Evolutionary conservation across 495 filamentous ascomycete genomes (phyloP), one percentile per base, ranked within the genome.

Genomic region (Xylaria scruposa): DNA sequence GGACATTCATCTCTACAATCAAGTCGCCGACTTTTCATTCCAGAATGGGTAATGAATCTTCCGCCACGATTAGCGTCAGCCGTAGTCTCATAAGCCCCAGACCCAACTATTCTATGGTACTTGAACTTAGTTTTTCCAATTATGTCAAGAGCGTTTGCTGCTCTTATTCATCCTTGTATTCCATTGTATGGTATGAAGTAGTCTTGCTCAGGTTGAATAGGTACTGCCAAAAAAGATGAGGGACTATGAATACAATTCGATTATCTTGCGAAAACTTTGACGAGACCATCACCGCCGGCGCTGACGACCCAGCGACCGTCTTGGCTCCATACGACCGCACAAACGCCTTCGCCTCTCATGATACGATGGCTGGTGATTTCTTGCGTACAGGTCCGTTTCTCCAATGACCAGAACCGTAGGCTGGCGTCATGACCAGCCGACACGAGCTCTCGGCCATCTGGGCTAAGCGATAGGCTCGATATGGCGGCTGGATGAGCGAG

Each of bases 371-470:
- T 92, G 2, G 94, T 95, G 75, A 98, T 91, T 78, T 98, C 97
- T 78, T 99, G 96, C 0, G 90, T 95, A 82, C 97, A 98, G 29
- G 89, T 90, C 40, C 96, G 88, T 79, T 95, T 99, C 80, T 99
- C 96, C 24, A 99, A 88, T n/a, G 91, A 93, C 96, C 96, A 99
- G 86, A 99, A 98, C 19, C 96, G 91, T 66, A 99, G 87, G 68
- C 91, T 93, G 62, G 95, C 94, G 76, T 99, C 96, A 80, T 99
- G 96, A 59, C 97, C 96, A 12, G 93, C 97, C 68, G 94, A 97
- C 58, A 99, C 97, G 8, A 98, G 91, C 86, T 99, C 96, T 56
- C 91, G 89, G 36, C 95, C 95, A 76, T 97, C 94, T 13, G 96
- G 95, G 70, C 92, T 96, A 38, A 99, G 88, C 0, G 93, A 94